Conservation (phyloP, 2,329 filamentous ascomycete species). For the Microcyclospora pomicola region DNA sequence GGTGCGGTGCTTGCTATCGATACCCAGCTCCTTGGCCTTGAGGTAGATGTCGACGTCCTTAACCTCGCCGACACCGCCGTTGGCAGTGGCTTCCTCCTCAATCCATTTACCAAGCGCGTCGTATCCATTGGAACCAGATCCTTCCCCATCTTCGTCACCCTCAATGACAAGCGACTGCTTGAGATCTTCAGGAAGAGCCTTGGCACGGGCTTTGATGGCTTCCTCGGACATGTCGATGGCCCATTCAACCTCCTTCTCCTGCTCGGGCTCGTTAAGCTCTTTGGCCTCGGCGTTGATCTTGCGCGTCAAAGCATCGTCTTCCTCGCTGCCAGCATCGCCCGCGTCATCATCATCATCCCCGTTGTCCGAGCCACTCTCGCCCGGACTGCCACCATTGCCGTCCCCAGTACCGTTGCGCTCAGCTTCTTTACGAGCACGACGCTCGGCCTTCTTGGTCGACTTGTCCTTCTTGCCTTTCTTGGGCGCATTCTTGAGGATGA, state of each 20-base stretch:
- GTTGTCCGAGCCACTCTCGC: slow-evolving; percentile 53
- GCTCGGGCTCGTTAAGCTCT: slow-evolving; percentile 54
- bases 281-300: slow-evolving; percentile 53
- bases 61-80: slow-evolving; percentile 61
- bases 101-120: slow-evolving; percentile 93
- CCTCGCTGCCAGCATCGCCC: slow-evolving; percentile 50
- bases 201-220: slow-evolving; percentile 85
- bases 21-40: slow-evolving; percentile 92
- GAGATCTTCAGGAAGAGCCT: slow-evolving; percentile 84
- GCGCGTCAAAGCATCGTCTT: slow-evolving; percentile 82
- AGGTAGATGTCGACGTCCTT: slow-evolving; percentile 85
- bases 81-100: slow-evolving; percentile 54
- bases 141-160: slow-evolving; percentile 63
- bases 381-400: slow-evolving; percentile 47
- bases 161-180: slow-evolving; percentile 60
- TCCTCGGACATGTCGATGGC: slow-evolving; percentile 92
- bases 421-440: slow-evolving; percentile 70
- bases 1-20: slow-evolving; percentile 88
- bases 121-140: slow-evolving; percentile 69
- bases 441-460: slow-evolving; percentile 74
- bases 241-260: slow-evolving; percentile 78
- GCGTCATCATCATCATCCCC: slow-evolving; percentile 51
- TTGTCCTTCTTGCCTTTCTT: slow-evolving; percentile 96
- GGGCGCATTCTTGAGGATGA: slow-evolving; percentile 91
- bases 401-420: slow-evolving; percentile 35